Percentiles rank a stretch among this genome's conserved stretches.
Evolutionary conservation across 345 rosid genomes (phyloP).

Genomic region (Heritiera fomes): DNA sequence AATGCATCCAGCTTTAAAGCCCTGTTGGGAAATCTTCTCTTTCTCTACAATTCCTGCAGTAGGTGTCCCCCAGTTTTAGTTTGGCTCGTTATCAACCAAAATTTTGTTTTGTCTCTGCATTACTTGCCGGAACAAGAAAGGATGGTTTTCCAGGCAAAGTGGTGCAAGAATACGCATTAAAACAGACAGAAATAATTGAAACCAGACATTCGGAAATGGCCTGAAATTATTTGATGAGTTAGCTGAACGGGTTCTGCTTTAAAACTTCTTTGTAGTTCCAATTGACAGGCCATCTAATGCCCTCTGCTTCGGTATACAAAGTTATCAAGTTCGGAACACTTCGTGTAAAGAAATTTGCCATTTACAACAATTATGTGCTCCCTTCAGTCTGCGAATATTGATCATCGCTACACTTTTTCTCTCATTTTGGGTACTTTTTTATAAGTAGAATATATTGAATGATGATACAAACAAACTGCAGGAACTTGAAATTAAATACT

Average conservation of each 20-base stretch:
- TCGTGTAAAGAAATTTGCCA: neutral
- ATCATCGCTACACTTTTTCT: neutral
- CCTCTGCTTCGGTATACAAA: neutral
- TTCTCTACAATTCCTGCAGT: neutral
- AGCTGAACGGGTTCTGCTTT: conserved; percentile 15
- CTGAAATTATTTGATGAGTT: neutral
- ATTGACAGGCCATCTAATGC: conserved; percentile 13
- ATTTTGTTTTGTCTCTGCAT: neutral
- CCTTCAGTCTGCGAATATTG: neutral
- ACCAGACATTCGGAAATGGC: neutral
- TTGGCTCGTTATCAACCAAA: neutral
- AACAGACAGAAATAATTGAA: neutral
- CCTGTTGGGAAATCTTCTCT: neutral
- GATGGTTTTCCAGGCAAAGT: neutral
- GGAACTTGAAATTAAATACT: neutral
- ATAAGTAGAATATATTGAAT: neutral
- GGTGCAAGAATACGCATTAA: neutral
- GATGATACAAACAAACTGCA: neutral
- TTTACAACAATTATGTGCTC: neutral
- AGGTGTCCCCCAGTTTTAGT: neutral
- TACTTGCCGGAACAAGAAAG: neutral
- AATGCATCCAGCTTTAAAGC: neutral
- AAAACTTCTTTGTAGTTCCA: neutral
- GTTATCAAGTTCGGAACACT: neutral
- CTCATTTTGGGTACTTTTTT: neutral